Percentiles rank a stretch among this genome's conserved stretches.
Evolutionary conservation across 495 filamentous ascomycete species (phyloP).

Genomic region (Talaromyces stipitatus): DNA sequence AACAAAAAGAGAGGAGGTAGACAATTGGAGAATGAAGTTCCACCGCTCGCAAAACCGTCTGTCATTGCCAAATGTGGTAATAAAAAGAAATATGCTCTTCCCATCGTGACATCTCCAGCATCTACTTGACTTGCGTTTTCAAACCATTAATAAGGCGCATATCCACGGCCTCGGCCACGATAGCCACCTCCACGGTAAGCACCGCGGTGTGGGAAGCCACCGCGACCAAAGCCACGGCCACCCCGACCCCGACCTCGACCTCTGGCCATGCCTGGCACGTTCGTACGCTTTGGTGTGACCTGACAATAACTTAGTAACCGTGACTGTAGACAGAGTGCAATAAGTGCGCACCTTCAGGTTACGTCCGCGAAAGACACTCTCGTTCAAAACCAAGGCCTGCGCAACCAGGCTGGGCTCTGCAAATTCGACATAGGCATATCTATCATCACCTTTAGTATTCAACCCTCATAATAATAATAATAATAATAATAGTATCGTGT

Average conservation of each 20-base stretch:
- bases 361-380: constrained; percentile 90
- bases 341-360: constrained; percentile 73
- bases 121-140: not conserved
- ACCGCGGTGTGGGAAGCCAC: constrained; percentile 59
- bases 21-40: not conserved
- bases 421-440: constrained; percentile 99
- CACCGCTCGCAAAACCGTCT: not conserved
- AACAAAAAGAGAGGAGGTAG: constrained; percentile 1
- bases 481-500: not conserved
- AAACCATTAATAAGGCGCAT: constrained; percentile 65
- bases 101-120: too few species aligned
- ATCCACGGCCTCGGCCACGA: constrained; percentile 62
- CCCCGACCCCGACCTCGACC: constrained; percentile 68
- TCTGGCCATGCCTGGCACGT: constrained; percentile 87
- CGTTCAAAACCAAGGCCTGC: constrained; percentile 90
- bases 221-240: constrained; percentile 54
- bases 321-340: not conserved
- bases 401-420: constrained; percentile 89
- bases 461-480: not conserved
- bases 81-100: too few species aligned
- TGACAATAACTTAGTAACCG: constrained; percentile 23
- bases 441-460: constrained; percentile 27
- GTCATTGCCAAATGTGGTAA: not conserved
- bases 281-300: constrained; percentile 96
- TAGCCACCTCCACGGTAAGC: constrained; percentile 79